Evolutionary conservation across 1,284 basidiomycete species (phyloP), one percentile per base, ranked within the genome.

Genomic region (Mycena sp.): DNA sequence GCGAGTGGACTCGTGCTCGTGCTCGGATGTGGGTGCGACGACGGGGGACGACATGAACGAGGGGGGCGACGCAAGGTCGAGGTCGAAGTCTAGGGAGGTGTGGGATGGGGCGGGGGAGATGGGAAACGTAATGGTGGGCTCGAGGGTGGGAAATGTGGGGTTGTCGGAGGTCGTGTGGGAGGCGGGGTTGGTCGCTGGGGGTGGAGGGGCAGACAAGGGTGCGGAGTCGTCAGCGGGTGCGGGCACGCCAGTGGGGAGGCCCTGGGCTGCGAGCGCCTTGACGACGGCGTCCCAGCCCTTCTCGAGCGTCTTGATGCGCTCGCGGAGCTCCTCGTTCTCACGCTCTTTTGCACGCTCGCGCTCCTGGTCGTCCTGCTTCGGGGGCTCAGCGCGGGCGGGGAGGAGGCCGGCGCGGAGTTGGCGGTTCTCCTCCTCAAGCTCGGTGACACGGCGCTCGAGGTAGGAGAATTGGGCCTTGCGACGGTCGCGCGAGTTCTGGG

Each of bases 381-480:
- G 28, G 71, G 72, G 37, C n/a, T n/a, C n/a, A n/a, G 73, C 75
- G 80, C 74, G 38, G 81, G 81, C 12, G 83, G 89, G 76, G 65
- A 78, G 83, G 63, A 93, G 83, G 28, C 89, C 86, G 6, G 88
- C 87, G 14, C 93, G 86, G 19, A 96, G 85, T 55, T 86, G 86
- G 38, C 84, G 80, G 77, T 95, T 95, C 80, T 96, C 94, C 52
- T 91, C 89, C 79, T 95, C 93, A 63, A 96, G 88, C 72, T 93
- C 88, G 23, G 86, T 77, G 56, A 96, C 93, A 56, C 92, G 81
- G 63, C 85, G 87, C 78, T 96, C 94, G 51, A 96, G 86, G 59
- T 83, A 81, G 9, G 79, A 35, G 73, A 88, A 93, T 66, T 94
- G 91, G 25, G 87, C 89, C 74, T 94, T 94, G 61, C 91, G 85